Conservation (phyloP, 78 protist species). For the Dictyostelium capitatum region DNA sequence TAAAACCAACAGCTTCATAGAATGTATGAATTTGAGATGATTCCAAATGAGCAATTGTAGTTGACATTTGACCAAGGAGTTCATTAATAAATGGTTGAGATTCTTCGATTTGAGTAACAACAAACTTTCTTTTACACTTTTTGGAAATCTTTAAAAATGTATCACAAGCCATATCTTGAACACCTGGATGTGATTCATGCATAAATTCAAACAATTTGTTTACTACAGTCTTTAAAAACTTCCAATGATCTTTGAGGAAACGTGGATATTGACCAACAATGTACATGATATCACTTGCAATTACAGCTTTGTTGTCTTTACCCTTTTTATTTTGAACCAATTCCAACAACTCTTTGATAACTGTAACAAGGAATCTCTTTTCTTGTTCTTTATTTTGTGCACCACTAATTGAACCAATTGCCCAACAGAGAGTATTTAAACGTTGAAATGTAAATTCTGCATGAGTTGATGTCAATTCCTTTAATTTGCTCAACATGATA, state of each 20-base stretch:
- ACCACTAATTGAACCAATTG: constrained; percentile 99
- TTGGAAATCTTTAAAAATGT: constrained; percentile 99
- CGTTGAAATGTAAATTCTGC: constrained; percentile 87
- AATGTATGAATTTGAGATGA: constrained; percentile 94
- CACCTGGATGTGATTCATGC: constrained; percentile 99
- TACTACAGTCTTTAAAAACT: constrained; percentile 98
- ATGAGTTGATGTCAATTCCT: constrained; percentile 37
- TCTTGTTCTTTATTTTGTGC: constrained; percentile 94
- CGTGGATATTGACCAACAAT: constrained; percentile 99
- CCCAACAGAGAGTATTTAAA: constrained; percentile 99
- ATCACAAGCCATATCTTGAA: constrained; percentile 99
- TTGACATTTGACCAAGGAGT: constrained; percentile 83
- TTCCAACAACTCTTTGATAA: constrained; percentile 96
- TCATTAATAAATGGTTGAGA: constrained; percentile 93
- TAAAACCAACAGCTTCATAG: constrained; percentile 97
- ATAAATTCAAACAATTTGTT: constrained; percentile 99
- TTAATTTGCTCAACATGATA: constrained; percentile 93
- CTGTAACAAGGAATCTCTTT: constrained; percentile 98
- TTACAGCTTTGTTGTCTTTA: constrained; percentile 99
- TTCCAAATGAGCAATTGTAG: constrained; percentile 87
- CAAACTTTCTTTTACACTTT: constrained; percentile 95
- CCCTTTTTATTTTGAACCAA: constrained; percentile 95
- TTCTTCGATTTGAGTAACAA: constrained; percentile 88
- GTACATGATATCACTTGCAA: constrained; percentile 99
- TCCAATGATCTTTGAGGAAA: constrained; percentile 98